A percentile compares a stretch with the other conserved stretches of the same genome.
Conservation (phyloP, 352 stramenopile genomes). For the Phytopythium mirpurense region DNA sequence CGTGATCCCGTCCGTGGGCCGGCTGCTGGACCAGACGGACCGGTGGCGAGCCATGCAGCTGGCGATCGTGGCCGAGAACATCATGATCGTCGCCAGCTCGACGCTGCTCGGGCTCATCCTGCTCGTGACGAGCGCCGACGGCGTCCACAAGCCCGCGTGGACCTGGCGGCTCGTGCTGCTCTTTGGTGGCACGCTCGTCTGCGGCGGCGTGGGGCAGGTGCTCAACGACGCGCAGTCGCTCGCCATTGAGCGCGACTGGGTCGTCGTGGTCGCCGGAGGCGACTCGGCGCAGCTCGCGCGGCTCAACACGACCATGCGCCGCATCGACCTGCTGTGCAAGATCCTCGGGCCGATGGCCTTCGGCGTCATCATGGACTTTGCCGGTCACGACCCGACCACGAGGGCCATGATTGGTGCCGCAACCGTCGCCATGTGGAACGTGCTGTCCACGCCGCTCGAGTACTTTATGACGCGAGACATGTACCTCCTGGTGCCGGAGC, state of each 20-base stretch:
- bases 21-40: slow-evolving; percentile 54
- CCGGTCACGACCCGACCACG: slow-evolving; percentile 47
- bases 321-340: slow-evolving; percentile 78
- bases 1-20: slow-evolving; percentile 58
- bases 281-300: slow-evolving; percentile 36
- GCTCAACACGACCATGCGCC: slow-evolving; percentile 72
- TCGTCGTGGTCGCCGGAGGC: slow-evolving; percentile 62
- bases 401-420: slow-evolving; percentile 61
- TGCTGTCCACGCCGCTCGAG: slow-evolving; percentile 69
- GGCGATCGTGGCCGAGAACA: slow-evolving; percentile 72
- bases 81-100: slow-evolving; percentile 59
- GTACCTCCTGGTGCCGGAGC: slow-evolving; percentile 51
- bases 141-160: slow-evolving; percentile 50
- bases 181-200: slow-evolving; percentile 50
- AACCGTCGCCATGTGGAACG: slow-evolving; percentile 74
- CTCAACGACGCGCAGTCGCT: slow-evolving; percentile 77
- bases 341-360: slow-evolving; percentile 66
- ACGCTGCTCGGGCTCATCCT: slow-evolving; percentile 50
- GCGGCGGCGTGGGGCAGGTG: slow-evolving; percentile 67
- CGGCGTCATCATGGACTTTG: slow-evolving; percentile 79
- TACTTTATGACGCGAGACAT: slow-evolving; percentile 70
- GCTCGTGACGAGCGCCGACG: slow-evolving; percentile 44
- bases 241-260: slow-evolving; percentile 82
- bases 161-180: slow-evolving; percentile 37
- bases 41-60: slow-evolving; percentile 62